phyloP scores from a whole-genome alignment of 192 early-diverging fungal species.

The Podila horticola region DNA sequence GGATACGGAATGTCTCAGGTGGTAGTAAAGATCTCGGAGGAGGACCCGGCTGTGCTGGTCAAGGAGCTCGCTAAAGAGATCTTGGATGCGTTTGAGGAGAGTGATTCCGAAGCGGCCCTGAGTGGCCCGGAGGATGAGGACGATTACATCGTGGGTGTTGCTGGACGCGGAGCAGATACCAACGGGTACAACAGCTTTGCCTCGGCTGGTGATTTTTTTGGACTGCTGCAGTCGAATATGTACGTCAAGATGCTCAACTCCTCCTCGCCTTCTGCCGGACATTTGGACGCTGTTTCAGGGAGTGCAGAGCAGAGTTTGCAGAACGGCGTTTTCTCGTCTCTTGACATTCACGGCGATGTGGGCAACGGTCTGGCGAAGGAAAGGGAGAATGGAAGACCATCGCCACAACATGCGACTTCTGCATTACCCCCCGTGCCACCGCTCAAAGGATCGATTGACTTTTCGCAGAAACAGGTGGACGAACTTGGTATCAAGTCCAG shows the following conservation, averaged over 20 bases:
- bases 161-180: neutral
- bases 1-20: conserved; percentile 44
- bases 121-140: conserved; percentile 17
- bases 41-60: conserved; percentile 61
- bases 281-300: neutral
- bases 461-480: conserved; percentile 37
- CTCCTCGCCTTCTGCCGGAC: neutral
- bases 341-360: no score
- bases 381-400: no score
- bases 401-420: neutral
- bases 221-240: conserved; percentile 1
- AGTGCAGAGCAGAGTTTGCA: neutral
- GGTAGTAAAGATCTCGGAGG: conserved; percentile 44
- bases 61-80: conserved; percentile 60
- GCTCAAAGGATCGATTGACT: neutral
- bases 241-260: neutral
- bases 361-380: no score
- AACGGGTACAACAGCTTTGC: conserved; percentile 15
- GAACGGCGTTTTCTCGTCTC: neutral
- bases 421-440: neutral
- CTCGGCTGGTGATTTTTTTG: conserved; percentile 17
- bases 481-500: conserved; percentile 15
- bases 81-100: conserved; percentile 40
- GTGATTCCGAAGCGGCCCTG: conserved; percentile 31
- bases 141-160: neutral